Evolutionary conservation across 2,329 filamentous ascomycete species (phyloP).

Genomic region (Lachnellula hyalina): DNA sequence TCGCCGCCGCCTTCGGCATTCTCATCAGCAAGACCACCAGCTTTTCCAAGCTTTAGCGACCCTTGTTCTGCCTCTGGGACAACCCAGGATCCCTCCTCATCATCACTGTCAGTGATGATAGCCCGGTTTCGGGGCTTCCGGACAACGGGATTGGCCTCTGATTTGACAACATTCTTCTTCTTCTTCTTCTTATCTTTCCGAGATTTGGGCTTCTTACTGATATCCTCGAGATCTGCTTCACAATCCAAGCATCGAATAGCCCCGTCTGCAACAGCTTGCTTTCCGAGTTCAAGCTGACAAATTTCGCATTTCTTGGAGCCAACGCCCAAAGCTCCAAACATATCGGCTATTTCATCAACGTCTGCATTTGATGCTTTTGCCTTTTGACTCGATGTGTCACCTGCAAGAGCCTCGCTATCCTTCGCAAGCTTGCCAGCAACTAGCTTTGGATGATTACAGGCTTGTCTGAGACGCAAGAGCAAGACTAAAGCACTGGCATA

Average conservation of each 20-base stretch:
- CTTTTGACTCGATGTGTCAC: conserved; percentile 46
- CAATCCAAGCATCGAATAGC: conserved; percentile 67
- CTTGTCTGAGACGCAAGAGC: conserved; percentile 83
- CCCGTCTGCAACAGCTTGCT: conserved; percentile 34
- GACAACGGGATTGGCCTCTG: conserved; percentile 33
- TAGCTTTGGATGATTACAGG: conserved; percentile 89
- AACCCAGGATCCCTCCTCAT: conserved; percentile 74
- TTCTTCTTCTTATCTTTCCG: conserved; percentile 36
- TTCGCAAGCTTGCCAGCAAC: conserved; percentile 80
- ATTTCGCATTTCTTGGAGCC: conserved; percentile 32
- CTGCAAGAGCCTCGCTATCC: conserved; percentile 78
- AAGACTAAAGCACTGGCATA: conserved; percentile 93
- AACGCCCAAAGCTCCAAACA: conserved; percentile 73
- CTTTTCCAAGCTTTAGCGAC: conserved; percentile 60
- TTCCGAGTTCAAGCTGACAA: conserved; percentile 29
- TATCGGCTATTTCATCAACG: conserved; percentile 76
- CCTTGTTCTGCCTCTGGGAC: conserved; percentile 63
- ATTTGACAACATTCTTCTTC: conserved; percentile 27
- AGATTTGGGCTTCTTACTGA: conserved; percentile 41
- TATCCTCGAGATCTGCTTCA: conserved; percentile 64
- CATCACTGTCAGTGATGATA: conserved; percentile 61
- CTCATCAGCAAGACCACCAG: conserved; percentile 82
- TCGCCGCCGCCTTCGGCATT: conserved; percentile 84
- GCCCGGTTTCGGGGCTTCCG: conserved; percentile 48
- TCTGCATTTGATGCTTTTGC: conserved; percentile 45